Conservation (phyloP, 2,329 filamentous ascomycete species). For the Penicillium expansum region DNA sequence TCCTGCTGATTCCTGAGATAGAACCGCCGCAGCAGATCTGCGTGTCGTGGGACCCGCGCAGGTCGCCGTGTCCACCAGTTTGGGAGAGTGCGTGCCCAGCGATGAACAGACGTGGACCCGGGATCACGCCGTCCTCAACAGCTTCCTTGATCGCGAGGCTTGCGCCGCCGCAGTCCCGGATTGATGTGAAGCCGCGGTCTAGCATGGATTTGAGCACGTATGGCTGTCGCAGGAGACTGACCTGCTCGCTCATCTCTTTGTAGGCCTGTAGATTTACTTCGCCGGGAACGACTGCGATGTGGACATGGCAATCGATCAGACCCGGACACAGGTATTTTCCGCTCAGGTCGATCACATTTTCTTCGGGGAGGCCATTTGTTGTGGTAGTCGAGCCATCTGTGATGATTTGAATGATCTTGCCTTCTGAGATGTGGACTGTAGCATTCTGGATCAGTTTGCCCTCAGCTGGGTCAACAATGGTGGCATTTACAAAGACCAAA, state of each 20-base stretch:
- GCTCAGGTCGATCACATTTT: slow-evolving; percentile 37
- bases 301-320: slow-evolving; percentile 54
- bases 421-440: slow-evolving; percentile 15
- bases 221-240: slow-evolving; percentile 22
- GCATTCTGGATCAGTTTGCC: slow-evolving; percentile 15
- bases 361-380: neutral
- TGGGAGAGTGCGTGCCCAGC: slow-evolving; percentile 55
- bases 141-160: slow-evolving; percentile 53
- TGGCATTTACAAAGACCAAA: slow-evolving; percentile 15
- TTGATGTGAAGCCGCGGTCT: slow-evolving; percentile 56
- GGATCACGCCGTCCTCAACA: slow-evolving; percentile 54
- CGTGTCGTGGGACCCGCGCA: slow-evolving; percentile 43
- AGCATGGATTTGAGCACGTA: slow-evolving; percentile 48
- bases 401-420: slow-evolving; percentile 12
- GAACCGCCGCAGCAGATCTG: slow-evolving; percentile 49
- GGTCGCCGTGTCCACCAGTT: slow-evolving; percentile 58
- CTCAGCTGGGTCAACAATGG: slow-evolving; percentile 19
- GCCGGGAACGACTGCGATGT: slow-evolving; percentile 49
- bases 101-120: slow-evolving; percentile 57
- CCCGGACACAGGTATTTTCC: slow-evolving; percentile 52
- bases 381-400: neutral
- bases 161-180: slow-evolving; percentile 59
- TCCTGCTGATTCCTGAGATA: slow-evolving; percentile 37
- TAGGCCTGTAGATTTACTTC: slow-evolving; percentile 22
- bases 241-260: slow-evolving; percentile 17